Evolutionary conservation across 768 basidiomycete species (phyloP), one percentile per base, ranked within the genome.

Genomic region (Porpolomopsis calyptriformis): DNA sequence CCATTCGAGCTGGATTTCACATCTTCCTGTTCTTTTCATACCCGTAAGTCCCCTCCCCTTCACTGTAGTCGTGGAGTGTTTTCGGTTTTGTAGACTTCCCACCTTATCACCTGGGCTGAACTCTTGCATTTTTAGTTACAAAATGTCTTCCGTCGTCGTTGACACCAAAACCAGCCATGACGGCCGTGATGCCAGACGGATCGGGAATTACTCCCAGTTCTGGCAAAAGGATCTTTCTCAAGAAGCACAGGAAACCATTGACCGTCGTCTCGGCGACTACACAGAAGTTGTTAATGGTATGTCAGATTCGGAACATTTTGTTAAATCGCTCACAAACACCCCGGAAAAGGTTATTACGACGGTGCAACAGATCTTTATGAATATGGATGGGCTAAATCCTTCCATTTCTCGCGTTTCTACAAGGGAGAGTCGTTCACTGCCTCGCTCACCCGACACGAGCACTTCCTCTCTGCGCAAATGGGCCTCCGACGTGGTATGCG

Each of bases 361-460:
- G 94, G 90, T 54, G 91, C 89, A 5, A 98, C 94, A 3, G 80
- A 89, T 59, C 70, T 97, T 48, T 96, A 97, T 68, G 93, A 97
- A 62, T 96, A 86, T 57, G 92, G 87, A 43, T 90, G 91, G 92
- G 77, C 77, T 1, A 72, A 80, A 46, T 90, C 83, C 4, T 96
- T 96, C 79, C 93, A 97, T 66, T 96, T 96, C 64, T 94, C 87
- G 46, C 89, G 94, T 26, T 98, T 94, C 73, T 91, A 85, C 77
- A 85, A 84, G 65, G 94, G 93, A 52, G 85, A 90, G 61, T 75
- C 73, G 1, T 85, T 85, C 62, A 61, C 71, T 19, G 77, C 80
- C 16, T 79, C 82, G 4, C 66, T 90, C 43, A 92, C 94, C 22
- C 84, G 96, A 34, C 94, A 98, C 57, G 94, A 99, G 67, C 94